Base-by-base conservation (phyloP, 2,329 filamentous ascomycete species). In the Sarocladium oryzae region DNA sequence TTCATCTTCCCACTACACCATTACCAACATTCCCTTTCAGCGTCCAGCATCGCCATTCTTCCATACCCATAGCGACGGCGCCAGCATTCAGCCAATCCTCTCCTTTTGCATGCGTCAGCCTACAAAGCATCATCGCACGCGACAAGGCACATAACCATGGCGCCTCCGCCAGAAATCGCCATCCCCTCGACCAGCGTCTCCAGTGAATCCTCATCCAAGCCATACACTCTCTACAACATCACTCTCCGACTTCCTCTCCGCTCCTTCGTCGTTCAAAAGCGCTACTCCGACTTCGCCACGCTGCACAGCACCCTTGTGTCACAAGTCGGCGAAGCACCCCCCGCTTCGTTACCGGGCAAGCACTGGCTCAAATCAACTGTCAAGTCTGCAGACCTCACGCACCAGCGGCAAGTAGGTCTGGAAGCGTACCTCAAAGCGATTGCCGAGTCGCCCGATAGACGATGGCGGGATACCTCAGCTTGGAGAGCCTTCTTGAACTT, bases 141-240 rank as follows among this genome's bases (percentile, higher is more conserved):
- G 23, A 43, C 21, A 6, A 26, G 21, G 23, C 43, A 21, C n/a
- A 10, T 23, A 52, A 66, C 52, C 55, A 85, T 85, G 82, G 78
- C 80, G 55, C 81, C 82, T 50, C 79, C 82, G 35, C 75, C 79
- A 63, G 82, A 86, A 63, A 83, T 86, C 63, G 80, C 79, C 54
- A 85, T 86, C 57, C 82, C 82, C 10, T 80, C 79, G n/a, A 84
- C 82, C 46, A 82, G 79, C 56, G 67, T 80, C 53, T 74, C 76
- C 50, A 70, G 76, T 53, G 73, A 74, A 56, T 65, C 61, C 55
- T 61, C 66, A 4, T 72, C 76, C 56, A 88, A 89, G 61, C 77
- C 84, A 0, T 89, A 82, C 66, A 91, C 87, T 0, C 77, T 85
- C 56, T 92, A 91, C 73, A 88, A 88, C 66, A 85, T 91, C 66